Conservation (phyloP, 257 asterid species). For the Solanum stenotomum region DNA sequence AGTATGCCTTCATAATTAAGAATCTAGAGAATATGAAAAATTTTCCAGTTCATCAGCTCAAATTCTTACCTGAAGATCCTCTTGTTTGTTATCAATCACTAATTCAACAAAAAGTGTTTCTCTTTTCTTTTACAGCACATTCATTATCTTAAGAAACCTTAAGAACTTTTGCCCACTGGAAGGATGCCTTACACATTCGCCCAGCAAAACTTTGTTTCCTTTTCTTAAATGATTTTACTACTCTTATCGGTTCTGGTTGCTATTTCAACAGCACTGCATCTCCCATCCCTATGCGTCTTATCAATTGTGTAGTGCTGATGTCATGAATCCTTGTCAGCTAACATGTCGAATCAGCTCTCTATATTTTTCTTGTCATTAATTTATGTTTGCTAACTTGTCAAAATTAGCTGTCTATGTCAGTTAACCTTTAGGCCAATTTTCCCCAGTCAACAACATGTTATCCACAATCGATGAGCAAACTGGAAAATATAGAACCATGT, state of each 20-base stretch:
- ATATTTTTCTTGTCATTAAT: neutral
- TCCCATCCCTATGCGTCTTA: neutral
- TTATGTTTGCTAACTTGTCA: neutral
- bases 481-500: neutral
- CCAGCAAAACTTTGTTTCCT: neutral
- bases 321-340: neutral
- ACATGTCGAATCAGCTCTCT: neutral
- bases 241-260: neutral
- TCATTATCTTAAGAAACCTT: neutral
- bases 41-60: neutral
- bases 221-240: neutral
- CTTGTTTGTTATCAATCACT: neutral
- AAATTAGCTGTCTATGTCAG: neutral
- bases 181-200: neutral
- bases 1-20: neutral
- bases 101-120: neutral
- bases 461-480: neutral
- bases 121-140: neutral
- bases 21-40: neutral
- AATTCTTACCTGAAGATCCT: neutral
- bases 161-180: neutral
- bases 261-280: neutral
- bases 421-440: neutral
- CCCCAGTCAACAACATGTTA: neutral
- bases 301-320: neutral